phyloP scores from a whole-genome alignment of 257 asterid genomes.

The Solanum boliviense region DNA sequence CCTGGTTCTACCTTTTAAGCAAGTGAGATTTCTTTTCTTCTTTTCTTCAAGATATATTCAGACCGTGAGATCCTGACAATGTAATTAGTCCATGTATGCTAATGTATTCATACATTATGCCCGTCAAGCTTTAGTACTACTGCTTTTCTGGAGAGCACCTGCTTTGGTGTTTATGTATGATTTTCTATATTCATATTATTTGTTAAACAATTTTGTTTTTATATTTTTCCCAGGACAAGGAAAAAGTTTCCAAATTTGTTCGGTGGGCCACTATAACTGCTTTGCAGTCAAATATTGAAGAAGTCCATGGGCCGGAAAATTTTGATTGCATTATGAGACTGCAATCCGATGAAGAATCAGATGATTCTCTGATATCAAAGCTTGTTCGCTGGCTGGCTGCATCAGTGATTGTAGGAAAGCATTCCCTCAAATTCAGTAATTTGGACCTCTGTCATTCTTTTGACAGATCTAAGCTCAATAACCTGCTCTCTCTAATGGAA shows the following conservation, averaged over 20 bases:
- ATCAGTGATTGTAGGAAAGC: slow-evolving; percentile 56
- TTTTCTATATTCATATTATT: neutral
- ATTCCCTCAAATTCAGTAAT: slow-evolving; percentile 25
- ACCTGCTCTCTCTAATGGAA: slow-evolving; percentile 43
- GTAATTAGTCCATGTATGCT: neutral
- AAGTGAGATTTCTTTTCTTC: neutral
- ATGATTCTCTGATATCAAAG: slow-evolving; percentile 51
- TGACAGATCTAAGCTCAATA: slow-evolving; percentile 24
- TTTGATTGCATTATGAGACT: slow-evolving; percentile 3
- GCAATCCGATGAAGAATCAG: slow-evolving; percentile 19
- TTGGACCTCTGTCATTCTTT: slow-evolving; percentile 8
- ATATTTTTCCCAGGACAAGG: slow-evolving; percentile 36
- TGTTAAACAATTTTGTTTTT: neutral
- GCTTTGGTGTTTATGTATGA: neutral
- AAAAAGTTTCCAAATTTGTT: slow-evolving; percentile 50
- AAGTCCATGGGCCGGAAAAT: slow-evolving; percentile 21
- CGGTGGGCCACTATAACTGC: slow-evolving; percentile 67
- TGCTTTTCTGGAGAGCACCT: neutral
- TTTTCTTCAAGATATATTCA: neutral
- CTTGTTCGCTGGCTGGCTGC: slow-evolving; percentile 88
- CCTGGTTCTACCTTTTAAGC: neutral
- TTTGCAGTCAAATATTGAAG: slow-evolving; percentile 27
- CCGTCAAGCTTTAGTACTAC: neutral
- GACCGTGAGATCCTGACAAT: neutral
- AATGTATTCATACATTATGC: neutral